Percentiles rank a stretch among this genome's conserved stretches.
These are phyloP conservation scores for Sporothrix pseudoabietina DNA, from an alignment of 2,329 filamentous ascomycete species.

Conservation along the genomic window DNA sequence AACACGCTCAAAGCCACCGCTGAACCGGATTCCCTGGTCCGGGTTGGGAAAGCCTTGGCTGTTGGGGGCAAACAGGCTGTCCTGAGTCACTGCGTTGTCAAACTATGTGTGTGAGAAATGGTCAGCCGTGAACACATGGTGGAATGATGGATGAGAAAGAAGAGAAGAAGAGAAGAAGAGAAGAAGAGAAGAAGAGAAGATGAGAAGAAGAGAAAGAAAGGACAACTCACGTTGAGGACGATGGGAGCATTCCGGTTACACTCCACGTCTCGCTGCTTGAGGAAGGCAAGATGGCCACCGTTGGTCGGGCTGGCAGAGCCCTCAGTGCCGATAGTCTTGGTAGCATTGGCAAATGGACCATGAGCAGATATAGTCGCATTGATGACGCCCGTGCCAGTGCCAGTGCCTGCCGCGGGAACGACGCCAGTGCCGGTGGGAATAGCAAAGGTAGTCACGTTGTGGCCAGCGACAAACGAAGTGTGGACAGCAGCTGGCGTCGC, in stretches of 20 bases:
- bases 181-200: not conserved
- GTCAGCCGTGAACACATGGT: not conserved
- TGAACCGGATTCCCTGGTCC: conserved; percentile 42
- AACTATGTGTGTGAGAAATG: conserved; percentile 32
- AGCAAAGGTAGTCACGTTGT: conserved; percentile 2
- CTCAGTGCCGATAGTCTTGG: not conserved
- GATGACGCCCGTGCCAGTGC: not conserved
- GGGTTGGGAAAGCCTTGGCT: conserved; percentile 34
- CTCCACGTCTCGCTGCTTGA: not conserved
- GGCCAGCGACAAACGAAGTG: not conserved
- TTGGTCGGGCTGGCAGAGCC: not conserved
- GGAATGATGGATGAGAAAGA: no score
- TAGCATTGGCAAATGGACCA: conserved; percentile 12
- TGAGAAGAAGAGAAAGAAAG: not conserved
- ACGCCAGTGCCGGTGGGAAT: not conserved
- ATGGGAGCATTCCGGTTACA: not conserved
- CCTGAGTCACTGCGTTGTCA: conserved; percentile 33
- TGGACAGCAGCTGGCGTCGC: not conserved
- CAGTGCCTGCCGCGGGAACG: not conserved
- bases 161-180: not conserved
- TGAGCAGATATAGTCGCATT: not conserved
- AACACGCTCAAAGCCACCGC: conserved; percentile 42
- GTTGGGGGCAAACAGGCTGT: conserved; percentile 13
- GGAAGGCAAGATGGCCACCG: not conserved
- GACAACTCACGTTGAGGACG: conserved; percentile 2